Evolutionary conservation across 805 yeast species (phyloP), one percentile per base, ranked within the genome.

Genomic region (Priceomyces castillae): DNA sequence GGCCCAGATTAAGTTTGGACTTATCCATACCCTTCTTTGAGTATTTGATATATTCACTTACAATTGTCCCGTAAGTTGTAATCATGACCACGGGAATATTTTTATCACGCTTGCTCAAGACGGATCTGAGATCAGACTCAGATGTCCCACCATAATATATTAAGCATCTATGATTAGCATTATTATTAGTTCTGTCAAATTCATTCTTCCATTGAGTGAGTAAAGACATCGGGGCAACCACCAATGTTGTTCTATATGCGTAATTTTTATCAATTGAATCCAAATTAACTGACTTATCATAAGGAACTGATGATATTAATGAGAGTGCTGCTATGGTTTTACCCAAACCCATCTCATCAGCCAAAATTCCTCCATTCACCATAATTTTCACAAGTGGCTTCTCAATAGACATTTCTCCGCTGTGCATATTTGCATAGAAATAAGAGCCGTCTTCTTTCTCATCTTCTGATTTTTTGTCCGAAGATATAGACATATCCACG

Each of bases 341-440:
- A 34, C 98, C 98, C 7, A 90, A 71, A 0, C 98, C 98, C 98
- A 90, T 90, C 61, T 90, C 98, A 66, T 90, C 98, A 0, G 97
- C 96, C 12, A 90, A 66, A 16, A 90, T 86, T 2, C 98, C 98
- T 30, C 98, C 97, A 39, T 73, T 71, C 39, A 83, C 74, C 15
- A 76, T 56, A 1, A 82, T 71, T 45, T 74, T 78, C 33, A 89
- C 67, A 10, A 81, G 53, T 1, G 97, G 97, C 47, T 77, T 80
- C 17, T 76, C 74, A 12, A 78, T 52, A 0, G 92, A 80, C 43
- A 92, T 77, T 43, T 86, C 90, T 3, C 97, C 97, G 43, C 85
- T 80, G 57, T 82, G 85, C 45, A 86, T 61, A 54, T 89, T 90
- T 12, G 84, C 90, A 60, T 84, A 90, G 53, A 90, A 90, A 35